These are phyloP conservation scores for Moesziomyces parantarcticus DNA, from an alignment of 1,284 basidiomycete species.

Conservation along the genomic window DNA sequence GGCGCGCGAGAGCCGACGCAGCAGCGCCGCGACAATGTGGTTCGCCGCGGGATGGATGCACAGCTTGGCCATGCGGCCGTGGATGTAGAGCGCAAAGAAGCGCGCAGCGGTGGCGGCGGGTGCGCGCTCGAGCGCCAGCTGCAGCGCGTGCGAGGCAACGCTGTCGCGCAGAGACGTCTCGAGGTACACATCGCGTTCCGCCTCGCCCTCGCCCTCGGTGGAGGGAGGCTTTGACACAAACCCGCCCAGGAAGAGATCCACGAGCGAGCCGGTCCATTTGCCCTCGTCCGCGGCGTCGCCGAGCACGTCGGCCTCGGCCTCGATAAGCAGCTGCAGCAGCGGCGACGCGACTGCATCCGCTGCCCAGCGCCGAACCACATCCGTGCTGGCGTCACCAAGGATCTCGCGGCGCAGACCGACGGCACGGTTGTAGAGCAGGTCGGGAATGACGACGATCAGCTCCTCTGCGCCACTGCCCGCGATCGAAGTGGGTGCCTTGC, in stretches of 20 bases:
- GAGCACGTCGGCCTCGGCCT: slow-evolving; percentile 31
- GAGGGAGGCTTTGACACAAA: slow-evolving; percentile 22
- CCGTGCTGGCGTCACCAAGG: slow-evolving; percentile 10
- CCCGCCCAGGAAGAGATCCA: slow-evolving; percentile 52
- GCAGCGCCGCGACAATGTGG: slow-evolving; percentile 54
- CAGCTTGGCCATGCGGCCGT: slow-evolving; percentile 53
- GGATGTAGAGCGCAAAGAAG: slow-evolving; percentile 59
- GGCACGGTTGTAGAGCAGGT: slow-evolving; percentile 27
- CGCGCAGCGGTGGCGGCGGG: slow-evolving; percentile 17
- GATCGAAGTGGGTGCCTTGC: slow-evolving; percentile 36
- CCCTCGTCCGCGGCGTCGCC: slow-evolving; percentile 18
- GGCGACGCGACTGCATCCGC: slow-evolving; percentile 55
- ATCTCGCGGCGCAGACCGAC: slow-evolving; percentile 19
- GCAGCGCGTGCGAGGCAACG: slow-evolving; percentile 61
- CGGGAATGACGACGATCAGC: slow-evolving; percentile 31
- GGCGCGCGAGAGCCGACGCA: slow-evolving; percentile 23
- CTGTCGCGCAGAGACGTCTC: slow-evolving; percentile 62
- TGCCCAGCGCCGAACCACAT: slow-evolving; percentile 37
- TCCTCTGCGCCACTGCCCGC: slow-evolving; percentile 8
- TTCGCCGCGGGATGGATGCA: slow-evolving; percentile 64
- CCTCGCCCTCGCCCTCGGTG: background rate
- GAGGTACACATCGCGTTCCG: slow-evolving; percentile 51
- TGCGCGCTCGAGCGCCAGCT: slow-evolving; percentile 37
- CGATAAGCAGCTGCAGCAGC: slow-evolving; percentile 55
- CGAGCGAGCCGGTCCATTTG: slow-evolving; percentile 30